Evolutionary conservation across 2,329 filamentous ascomycete species (phyloP), one percentile per base, ranked within the genome.

Genomic region (Ceratocystiopsis brevicomis): DNA sequence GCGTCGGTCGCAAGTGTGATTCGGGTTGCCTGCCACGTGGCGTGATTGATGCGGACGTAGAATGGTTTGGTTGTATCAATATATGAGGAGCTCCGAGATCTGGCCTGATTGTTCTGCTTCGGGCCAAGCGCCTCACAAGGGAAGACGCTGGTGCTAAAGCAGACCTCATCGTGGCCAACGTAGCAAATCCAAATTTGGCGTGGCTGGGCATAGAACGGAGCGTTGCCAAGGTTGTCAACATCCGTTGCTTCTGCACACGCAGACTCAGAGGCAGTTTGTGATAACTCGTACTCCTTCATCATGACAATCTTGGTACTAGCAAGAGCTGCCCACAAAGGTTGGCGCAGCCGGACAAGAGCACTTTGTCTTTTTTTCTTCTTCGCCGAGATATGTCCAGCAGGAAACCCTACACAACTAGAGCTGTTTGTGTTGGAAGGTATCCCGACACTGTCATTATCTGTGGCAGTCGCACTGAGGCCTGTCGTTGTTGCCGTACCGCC

Each of bases 241-340:
- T 84, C 79, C 55, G 77, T 83, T 53, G 77, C 76, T 56, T 82
- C 79, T 51, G 81, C 77, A 54, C 79, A 79, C 32, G 73, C 75
- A 41, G 77, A 79, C 61, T 86, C 81, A 44, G 74, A 73, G 47
- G 79, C 72, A 45, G 78, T 76, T 57, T 82, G 77, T 51, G 82
- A 88, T 57, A 92, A 73, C 61, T 86, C 81, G 53, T 84, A 83
- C 61, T 86, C 87, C 64, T 93, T 90, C 56, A 92, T 78, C 62
- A 94, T 85, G 53, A 90, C 88, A 57, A 95, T 87, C 68, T 95
- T 95, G 56, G 87, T 94, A 63, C 85, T 94, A 42, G 87, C 87
- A 53, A 95, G 73, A 40, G 87, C 87, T 50, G 87, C 85, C 87
- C 87, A 95, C 50, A 95, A 73, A 40, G 87, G 87, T 62, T 95